Evolutionary conservation across 805 yeast species (phyloP), one percentile per base, ranked within the genome.

Genomic region (Ogataea paradorogensis): DNA sequence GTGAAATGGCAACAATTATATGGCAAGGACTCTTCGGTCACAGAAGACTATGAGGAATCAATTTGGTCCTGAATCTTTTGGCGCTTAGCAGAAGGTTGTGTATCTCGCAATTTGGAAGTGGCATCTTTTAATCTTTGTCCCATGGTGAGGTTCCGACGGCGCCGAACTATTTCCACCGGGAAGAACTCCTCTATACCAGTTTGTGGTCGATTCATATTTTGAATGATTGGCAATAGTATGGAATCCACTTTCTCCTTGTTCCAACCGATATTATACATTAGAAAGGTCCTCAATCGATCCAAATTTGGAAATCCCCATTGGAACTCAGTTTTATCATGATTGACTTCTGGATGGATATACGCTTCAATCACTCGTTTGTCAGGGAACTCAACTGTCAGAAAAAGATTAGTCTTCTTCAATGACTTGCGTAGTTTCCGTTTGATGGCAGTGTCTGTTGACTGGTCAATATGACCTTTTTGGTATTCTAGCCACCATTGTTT

Each of bases 231-330:
- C 14, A 90, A 71, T 56, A 93, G 66, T 3, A 89, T 81, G 53
- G 86, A 90, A 55, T 91, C 95, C 2, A 87, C 82, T 43, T 77
- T 73, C 7, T 73, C 80, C 52, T 78, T 79, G 2, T 74, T 65
- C 97, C 99, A 95, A 2, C 90, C 89, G 7, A 89, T 79, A 31
- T 78, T 78, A 32, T 64, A 68, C 73, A 74, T 75, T 59, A 93
- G 66, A 50, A 76, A 90, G 1, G 76, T 69, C 22, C 97, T 65
- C 35, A 93, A 66, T 48, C 78, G 79, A 51, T 89, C 97, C 43
- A 90, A 62, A 57, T 86, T 88, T 0, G 97, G 96, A 2, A 69
- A 64, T 0, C 97, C 98, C 99, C 99, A 93, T 33, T 74, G 74
- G 62, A 93, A 90, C 39, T 74, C 71, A 0, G 90, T 84, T 32